These are phyloP conservation scores for Fagopyrum tataricum DNA, from an alignment of 148 eudicot genomes.

Conservation along the genomic window DNA sequence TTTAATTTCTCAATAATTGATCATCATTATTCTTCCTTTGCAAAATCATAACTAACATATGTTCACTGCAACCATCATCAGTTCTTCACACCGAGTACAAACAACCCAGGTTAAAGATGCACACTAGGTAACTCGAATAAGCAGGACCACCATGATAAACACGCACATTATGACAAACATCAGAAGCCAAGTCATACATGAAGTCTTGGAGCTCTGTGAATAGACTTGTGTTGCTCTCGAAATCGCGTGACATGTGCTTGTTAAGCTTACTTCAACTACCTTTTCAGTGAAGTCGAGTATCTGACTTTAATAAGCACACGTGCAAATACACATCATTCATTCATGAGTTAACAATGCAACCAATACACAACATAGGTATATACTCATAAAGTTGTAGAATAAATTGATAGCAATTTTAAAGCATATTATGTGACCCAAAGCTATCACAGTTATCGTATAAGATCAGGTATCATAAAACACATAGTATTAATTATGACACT, in stretches of 20 bases:
- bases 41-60: too few relatives aligned
- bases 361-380: not conserved
- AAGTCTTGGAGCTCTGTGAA: slow-evolving; percentile 64
- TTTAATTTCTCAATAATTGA: too few relatives aligned
- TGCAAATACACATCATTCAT: not conserved
- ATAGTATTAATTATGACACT: not conserved
- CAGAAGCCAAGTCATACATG: slow-evolving; percentile 79
- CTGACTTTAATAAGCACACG: slow-evolving; percentile 27
- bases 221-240: slow-evolving; percentile 51
- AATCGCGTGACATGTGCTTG: slow-evolving; percentile 73
- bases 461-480: not conserved
- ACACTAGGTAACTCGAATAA: slow-evolving; percentile 64
- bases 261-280: slow-evolving; percentile 89
- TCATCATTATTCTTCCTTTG: too few relatives aligned
- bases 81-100: not conserved
- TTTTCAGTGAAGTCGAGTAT: slow-evolving; percentile 87
- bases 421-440: not conserved
- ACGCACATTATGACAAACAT: slow-evolving; percentile 47
- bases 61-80: too few relatives aligned
- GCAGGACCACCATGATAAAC: slow-evolving; percentile 20
- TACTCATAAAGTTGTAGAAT: not conserved
- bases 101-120: not conserved
- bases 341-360: not conserved
- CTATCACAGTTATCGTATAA: not conserved
- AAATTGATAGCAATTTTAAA: not conserved